These are phyloP conservation scores for Raffaelea deltoideospora DNA, from an alignment of 2,329 filamentous ascomycete species.

Conservation along the genomic window DNA sequence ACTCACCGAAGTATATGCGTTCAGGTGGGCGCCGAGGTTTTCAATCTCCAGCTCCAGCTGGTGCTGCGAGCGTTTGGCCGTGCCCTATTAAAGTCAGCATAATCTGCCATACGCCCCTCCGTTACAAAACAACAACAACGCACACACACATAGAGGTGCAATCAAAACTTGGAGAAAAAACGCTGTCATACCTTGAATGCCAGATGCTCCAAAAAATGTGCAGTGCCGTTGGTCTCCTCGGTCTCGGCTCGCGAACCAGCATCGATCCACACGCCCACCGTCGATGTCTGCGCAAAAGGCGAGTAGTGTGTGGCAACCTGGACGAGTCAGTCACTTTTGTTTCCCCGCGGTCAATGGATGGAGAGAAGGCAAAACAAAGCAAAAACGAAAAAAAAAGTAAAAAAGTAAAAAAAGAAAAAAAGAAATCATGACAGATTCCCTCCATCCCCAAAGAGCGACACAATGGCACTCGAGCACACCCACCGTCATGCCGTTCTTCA, in stretches of 20 bases:
- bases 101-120: slow-evolving; percentile 1
- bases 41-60: slow-evolving; percentile 99
- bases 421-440: no score
- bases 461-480: slow-evolving; percentile 7
- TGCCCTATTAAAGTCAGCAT: slow-evolving; percentile 46
- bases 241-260: slow-evolving; percentile 97
- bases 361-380: no score
- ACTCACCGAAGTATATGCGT: slow-evolving; percentile 92
- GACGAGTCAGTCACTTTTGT: no score
- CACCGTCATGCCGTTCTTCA: slow-evolving; percentile 96
- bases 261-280: slow-evolving; percentile 98
- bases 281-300: slow-evolving; percentile 95
- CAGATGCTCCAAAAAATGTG: slow-evolving; percentile 98
- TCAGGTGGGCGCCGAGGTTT: slow-evolving; percentile 98
- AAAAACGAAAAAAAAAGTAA: no score
- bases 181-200: slow-evolving; percentile 78
- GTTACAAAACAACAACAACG: no score
- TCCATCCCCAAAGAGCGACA: not conserved
- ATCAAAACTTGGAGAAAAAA: no score
- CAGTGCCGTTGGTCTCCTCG: slow-evolving; percentile 95
- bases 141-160: no score
- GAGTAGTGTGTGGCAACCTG: slow-evolving; percentile 97
- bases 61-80: slow-evolving; percentile 83
- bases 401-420: no score
- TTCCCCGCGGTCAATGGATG: no score